These are phyloP conservation scores for Penicillium hordei DNA, from an alignment of 2,329 filamentous ascomycete genomes.

Conservation along the genomic window DNA sequence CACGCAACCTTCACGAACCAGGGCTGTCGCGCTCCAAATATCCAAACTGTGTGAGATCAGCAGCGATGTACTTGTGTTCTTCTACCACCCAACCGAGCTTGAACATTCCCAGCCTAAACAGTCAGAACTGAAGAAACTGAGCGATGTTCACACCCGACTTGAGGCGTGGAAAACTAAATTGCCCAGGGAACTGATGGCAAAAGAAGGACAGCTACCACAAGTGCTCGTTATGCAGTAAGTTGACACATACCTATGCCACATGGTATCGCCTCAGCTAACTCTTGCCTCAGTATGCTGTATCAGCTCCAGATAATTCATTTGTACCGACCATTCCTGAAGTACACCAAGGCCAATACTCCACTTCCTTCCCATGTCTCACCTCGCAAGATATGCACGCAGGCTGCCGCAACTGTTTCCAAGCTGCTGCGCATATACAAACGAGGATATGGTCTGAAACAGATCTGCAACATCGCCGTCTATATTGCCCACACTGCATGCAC, in stretches of 20 bases:
- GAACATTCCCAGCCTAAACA: conserved; percentile 69
- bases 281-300: conserved; percentile 79
- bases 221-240: conserved; percentile 83
- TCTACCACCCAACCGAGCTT: conserved; percentile 76
- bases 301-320: conserved; percentile 94
- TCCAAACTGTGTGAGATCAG: conserved; percentile 88
- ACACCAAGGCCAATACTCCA: conserved; percentile 75
- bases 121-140: conserved; percentile 85
- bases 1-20: conserved; percentile 77
- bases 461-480: conserved; percentile 95
- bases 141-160: conserved; percentile 83
- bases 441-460: conserved; percentile 84
- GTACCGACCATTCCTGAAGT: conserved; percentile 92
- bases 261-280: conserved; percentile 17
- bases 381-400: conserved; percentile 84
- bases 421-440: conserved; percentile 93
- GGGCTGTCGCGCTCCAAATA: conserved; percentile 78
- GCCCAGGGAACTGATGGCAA: conserved; percentile 82
- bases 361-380: conserved; percentile 86
- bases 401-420: conserved; percentile 86
- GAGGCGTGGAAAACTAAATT: conserved; percentile 86
- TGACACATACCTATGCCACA: not conserved
- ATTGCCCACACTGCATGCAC: conserved; percentile 93
- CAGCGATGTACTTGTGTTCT: conserved; percentile 81
- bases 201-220: conserved; percentile 83